A percentile compares a stretch with the other conserved stretches of the same genome.
Conservation (phyloP, 768 basidiomycete species). For the Mycena belliarum region DNA sequence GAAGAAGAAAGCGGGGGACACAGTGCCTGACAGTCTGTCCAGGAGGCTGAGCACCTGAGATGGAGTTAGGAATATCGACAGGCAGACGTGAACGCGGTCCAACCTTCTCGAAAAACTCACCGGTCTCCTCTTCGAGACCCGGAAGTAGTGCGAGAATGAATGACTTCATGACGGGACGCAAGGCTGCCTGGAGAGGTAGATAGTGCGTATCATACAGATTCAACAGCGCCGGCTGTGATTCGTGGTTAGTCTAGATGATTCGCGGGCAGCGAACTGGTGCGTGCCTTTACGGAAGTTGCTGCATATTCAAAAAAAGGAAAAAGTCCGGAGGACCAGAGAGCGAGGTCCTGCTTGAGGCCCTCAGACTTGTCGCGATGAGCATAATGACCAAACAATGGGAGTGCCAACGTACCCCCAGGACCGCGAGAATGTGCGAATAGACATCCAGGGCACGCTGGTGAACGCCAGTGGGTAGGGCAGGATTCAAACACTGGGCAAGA, state of each 20-base stretch:
- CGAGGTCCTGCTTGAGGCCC: conserved; percentile 81
- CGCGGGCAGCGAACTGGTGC: conserved; percentile 10
- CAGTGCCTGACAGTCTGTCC: conserved; percentile 79
- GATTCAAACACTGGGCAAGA: conserved; percentile 93
- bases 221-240: conserved; percentile 73
- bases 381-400: neutral
- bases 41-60: conserved; percentile 75
- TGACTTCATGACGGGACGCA: conserved; percentile 92
- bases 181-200: conserved; percentile 74
- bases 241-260: neutral
- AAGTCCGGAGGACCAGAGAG: conserved; percentile 92
- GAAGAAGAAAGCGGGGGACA: conserved; percentile 88
- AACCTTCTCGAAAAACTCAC: conserved; percentile 95
- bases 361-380: conserved; percentile 60
- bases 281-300: conserved; percentile 95
- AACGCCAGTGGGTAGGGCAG: conserved; percentile 95
- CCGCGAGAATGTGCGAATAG: conserved; percentile 85
- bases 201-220: conserved; percentile 94
- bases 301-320: conserved; percentile 99
- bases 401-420: conserved; percentile 76
- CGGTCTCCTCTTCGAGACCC: conserved; percentile 95
- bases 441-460: conserved; percentile 97
- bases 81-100: conserved; percentile 4
- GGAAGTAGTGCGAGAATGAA: conserved; percentile 92
- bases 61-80: conserved; percentile 6